Evolutionary conservation across 2,329 filamentous ascomycete genomes (phyloP).

Genomic region (Phaeophleospora eucalypticola): DNA sequence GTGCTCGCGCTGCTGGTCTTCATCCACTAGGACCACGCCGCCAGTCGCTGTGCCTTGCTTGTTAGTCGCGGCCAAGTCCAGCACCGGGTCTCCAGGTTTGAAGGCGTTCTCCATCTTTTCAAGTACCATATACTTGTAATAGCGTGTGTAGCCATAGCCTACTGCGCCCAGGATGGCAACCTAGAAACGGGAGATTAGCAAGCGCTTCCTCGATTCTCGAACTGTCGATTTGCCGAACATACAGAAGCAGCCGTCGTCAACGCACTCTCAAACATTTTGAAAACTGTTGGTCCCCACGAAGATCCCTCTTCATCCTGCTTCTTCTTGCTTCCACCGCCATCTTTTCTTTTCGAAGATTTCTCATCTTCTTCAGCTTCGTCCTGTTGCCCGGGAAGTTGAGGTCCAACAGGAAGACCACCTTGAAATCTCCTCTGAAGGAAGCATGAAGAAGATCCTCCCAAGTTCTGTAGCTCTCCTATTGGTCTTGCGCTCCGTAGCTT

Average conservation of each 20-base stretch:
- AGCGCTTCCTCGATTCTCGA: no score
- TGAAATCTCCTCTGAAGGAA: constrained; percentile 9
- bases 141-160: constrained; percentile 59
- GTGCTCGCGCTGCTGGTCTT: constrained; percentile 55
- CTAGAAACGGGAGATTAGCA: no score
- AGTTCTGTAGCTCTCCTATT: background rate
- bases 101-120: constrained; percentile 92
- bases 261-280: constrained; percentile 51
- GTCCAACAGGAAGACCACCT: constrained; percentile 10
- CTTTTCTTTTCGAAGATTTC: constrained; percentile 6
- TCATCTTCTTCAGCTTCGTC: constrained; percentile 3
- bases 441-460: no score
- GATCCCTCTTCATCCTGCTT: constrained; percentile 13
- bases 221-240: background rate
- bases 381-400: constrained; percentile 13
- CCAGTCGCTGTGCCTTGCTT: constrained; percentile 27
- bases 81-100: constrained; percentile 77
- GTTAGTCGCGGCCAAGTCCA: constrained; percentile 52
- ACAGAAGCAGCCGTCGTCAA: constrained; percentile 47
- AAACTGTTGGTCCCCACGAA: constrained; percentile 36
- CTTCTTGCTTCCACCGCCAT: constrained; percentile 7
- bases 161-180: constrained; percentile 51
- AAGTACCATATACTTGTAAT: constrained; percentile 82
- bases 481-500: background rate
- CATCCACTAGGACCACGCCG: constrained; percentile 28